Percentiles rank a stretch among this genome's conserved stretches.
phyloP scores from a whole-genome alignment of 2,329 filamentous ascomycete species.

The Pseudocercospora fijiensis region DNA sequence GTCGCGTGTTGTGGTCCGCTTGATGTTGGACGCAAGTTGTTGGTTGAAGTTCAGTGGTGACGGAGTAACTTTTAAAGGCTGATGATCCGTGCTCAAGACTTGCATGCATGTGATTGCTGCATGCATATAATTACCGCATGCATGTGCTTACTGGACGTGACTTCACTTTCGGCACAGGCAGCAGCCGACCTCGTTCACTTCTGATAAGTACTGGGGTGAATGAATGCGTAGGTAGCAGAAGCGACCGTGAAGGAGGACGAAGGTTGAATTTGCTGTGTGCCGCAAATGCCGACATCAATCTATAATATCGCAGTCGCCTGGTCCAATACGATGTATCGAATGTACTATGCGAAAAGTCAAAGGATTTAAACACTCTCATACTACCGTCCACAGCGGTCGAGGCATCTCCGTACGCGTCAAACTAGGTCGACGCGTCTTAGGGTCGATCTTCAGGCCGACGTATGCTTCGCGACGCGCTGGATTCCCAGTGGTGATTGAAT shows the following conservation, averaged over 20 bases:
- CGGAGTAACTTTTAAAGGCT: background rate
- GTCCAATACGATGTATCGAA: background rate
- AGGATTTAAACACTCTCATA: slow-evolving; percentile 25
- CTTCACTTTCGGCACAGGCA: background rate
- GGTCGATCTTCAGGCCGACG: slow-evolving; percentile 64
- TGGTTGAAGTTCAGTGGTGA: background rate
- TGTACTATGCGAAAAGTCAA: background rate
- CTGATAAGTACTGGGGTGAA: background rate
- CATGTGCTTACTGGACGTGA: background rate
- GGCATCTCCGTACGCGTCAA: slow-evolving; percentile 51
- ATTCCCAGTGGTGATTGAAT: slow-evolving; percentile 70
- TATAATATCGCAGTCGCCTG: slow-evolving; percentile 16
- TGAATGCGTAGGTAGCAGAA: background rate
- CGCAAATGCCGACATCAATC: background rate
- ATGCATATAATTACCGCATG: background rate
- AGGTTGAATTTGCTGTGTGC: background rate
- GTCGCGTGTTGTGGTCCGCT: background rate
- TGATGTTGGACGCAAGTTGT: background rate
- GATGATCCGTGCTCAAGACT: background rate
- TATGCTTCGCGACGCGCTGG: slow-evolving; percentile 78
- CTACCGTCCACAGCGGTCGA: slow-evolving; percentile 62
- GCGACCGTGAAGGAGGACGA: background rate
- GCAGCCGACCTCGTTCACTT: background rate
- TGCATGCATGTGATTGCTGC: background rate
- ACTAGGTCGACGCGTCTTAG: slow-evolving; percentile 36